phyloP scores from a whole-genome alignment of 139 green algal species.

The Limnomonas spitsbergensis region DNA sequence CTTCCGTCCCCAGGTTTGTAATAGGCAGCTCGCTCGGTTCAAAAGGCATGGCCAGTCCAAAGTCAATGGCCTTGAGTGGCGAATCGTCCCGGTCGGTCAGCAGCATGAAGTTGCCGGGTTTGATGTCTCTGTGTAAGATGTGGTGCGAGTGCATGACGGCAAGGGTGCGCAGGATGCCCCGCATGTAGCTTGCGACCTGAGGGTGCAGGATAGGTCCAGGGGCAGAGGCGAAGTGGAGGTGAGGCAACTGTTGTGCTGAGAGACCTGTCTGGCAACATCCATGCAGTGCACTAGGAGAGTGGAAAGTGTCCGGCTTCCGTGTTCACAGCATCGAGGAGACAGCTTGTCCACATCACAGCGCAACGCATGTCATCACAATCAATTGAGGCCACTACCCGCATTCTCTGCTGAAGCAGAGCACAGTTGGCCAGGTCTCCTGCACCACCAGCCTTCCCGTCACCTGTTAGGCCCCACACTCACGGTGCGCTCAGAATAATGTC shows the following conservation, averaged over 20 bases:
- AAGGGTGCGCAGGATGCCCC: conserved; percentile 63
- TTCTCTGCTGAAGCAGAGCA: no score
- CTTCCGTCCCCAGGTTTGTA: conserved; percentile 81
- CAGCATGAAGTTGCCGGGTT: conserved; percentile 84
- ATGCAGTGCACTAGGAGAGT: no score
- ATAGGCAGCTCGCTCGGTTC: conserved; percentile 31
- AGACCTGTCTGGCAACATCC: no score
- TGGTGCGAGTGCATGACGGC: conserved; percentile 70
- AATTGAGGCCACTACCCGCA: no score
- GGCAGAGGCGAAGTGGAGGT: no score
- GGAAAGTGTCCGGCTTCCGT: no score
- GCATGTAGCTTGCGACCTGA: conserved; percentile 69
- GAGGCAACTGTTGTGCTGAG: no score
- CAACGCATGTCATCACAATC: no score
- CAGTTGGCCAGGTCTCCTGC: no score
- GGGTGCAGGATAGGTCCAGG: no score
- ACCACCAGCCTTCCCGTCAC: not conserved
- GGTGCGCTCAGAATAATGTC: conserved; percentile 51
- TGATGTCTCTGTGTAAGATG: conserved; percentile 67
- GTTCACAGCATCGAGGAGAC: no score
- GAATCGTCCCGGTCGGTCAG: conserved; percentile 53
- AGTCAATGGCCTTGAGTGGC: conserved; percentile 83
- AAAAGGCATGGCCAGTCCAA: conserved; percentile 67
- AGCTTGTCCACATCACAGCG: no score
- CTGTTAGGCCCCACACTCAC: conserved; percentile 20